Percentiles rank a stretch among this genome's conserved stretches.
Evolutionary conservation across 805 yeast species (phyloP).

Genomic region (Metschnikowia amazonensis): DNA sequence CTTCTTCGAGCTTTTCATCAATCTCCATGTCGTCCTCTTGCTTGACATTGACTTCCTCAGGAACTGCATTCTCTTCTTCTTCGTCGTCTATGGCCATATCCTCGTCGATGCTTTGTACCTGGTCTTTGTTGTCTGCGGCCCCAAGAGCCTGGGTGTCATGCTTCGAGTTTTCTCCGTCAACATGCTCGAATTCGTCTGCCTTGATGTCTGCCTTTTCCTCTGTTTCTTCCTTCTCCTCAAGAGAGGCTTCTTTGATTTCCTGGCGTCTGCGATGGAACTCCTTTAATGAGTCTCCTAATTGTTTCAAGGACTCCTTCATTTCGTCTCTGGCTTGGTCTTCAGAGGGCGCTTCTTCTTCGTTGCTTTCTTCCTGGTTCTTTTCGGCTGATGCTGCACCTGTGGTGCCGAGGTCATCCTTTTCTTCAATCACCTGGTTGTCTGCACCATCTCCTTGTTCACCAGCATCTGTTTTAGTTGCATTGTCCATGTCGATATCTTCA

Average conservation of each 20-base stretch:
- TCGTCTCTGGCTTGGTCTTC: slow-evolving; percentile 57
- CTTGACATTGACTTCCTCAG: slow-evolving; percentile 25
- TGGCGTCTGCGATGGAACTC: slow-evolving; percentile 88
- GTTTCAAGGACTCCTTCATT: slow-evolving; percentile 75
- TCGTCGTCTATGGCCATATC: slow-evolving; percentile 81
- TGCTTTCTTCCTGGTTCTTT: slow-evolving; percentile 36
- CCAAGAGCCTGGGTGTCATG: slow-evolving; percentile 90
- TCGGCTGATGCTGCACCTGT: slow-evolving; percentile 49
- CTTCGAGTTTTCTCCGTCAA: slow-evolving; percentile 74
- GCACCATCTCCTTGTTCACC: slow-evolving; percentile 65
- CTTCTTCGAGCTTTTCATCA: slow-evolving; percentile 28
- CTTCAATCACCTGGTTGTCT: slow-evolving; percentile 51
- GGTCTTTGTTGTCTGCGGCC: slow-evolving; percentile 71
- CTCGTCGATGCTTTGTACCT: slow-evolving; percentile 70
- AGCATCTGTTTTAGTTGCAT: slow-evolving; percentile 56
- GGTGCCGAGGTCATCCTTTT: slow-evolving; percentile 65
- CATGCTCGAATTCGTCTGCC: slow-evolving; percentile 84
- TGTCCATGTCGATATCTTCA: slow-evolving; percentile 51
- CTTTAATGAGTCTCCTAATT: slow-evolving; percentile 86
- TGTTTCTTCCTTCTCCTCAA: slow-evolving; percentile 41
- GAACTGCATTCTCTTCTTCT: slow-evolving; percentile 21
- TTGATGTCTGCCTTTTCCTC: slow-evolving; percentile 57
- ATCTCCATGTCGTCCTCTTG: slow-evolving; percentile 27
- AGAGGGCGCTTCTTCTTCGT: slow-evolving; percentile 35
- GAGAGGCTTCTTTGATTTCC: slow-evolving; percentile 70